Conservation (phyloP, 2,329 filamentous ascomycete genomes). For the Aspergillus quadricinctus region DNA sequence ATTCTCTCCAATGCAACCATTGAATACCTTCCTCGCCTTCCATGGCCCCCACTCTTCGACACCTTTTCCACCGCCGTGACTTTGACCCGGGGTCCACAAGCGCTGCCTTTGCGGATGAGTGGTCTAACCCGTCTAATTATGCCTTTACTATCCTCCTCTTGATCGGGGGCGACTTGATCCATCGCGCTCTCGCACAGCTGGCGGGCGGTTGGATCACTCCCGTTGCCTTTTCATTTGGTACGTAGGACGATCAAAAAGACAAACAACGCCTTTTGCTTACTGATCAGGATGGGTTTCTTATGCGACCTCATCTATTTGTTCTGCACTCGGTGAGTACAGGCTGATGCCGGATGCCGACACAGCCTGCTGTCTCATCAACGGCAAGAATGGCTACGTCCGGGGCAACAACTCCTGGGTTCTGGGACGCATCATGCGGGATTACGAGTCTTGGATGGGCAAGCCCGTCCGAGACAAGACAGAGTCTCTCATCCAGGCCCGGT, state of each 20-base stretch:
- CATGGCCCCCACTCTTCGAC: neutral
- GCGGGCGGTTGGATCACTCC: conserved; percentile 25
- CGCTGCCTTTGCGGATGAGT: conserved; percentile 2
- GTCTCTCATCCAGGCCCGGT: conserved; percentile 8
- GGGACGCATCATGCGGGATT: conserved; percentile 42
- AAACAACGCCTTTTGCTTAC: neutral
- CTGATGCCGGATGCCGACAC: conserved; percentile 35
- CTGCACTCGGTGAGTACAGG: conserved; percentile 28
- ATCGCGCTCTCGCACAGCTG: conserved; percentile 32
- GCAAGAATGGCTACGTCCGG: conserved; percentile 32
- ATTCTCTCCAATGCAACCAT: neutral
- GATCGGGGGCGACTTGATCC: conserved; percentile 34
- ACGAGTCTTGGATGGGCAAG: conserved; percentile 28
- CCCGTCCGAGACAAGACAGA: conserved; percentile 7
- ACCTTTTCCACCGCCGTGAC: neutral
- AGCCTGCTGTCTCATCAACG: conserved; percentile 32
- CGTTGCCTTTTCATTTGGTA: conserved; percentile 37
- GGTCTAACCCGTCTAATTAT: conserved; percentile 18
- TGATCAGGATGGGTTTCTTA: conserved; percentile 33
- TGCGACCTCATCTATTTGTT: conserved; percentile 25
- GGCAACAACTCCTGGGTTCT: conserved; percentile 43
- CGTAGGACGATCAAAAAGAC: neutral
- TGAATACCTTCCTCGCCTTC: neutral
- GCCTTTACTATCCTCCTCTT: conserved; percentile 34
- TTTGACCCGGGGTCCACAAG: neutral